Evolutionary conservation across 1,139 yeast genomes (phyloP).

Genomic region (Candida sojae): DNA sequence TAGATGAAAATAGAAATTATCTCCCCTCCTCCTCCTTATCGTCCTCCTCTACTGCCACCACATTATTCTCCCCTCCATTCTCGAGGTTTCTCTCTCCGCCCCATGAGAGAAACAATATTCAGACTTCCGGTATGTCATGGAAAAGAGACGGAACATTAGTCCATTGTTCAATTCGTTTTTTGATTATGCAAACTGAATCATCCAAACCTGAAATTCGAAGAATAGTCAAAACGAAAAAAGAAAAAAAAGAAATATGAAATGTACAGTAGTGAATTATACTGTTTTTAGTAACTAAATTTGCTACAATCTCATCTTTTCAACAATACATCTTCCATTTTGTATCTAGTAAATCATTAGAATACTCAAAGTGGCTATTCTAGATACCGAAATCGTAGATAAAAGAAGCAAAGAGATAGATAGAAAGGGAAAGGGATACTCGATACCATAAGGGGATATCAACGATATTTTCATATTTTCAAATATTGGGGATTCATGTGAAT

Average conservation of each 20-base stretch:
- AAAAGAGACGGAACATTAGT: background rate
- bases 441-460: background rate
- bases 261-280: too few relatives aligned
- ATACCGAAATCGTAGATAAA: background rate
- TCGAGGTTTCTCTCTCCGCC: too few relatives aligned
- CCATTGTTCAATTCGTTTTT: background rate
- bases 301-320: background rate
- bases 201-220: conserved; percentile 1
- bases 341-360: too few relatives aligned
- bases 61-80: too few relatives aligned
- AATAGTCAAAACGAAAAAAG: background rate
- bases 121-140: background rate
- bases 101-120: background rate
- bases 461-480: background rate
- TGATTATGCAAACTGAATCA: background rate
- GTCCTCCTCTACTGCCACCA: too few relatives aligned
- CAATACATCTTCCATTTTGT: too few relatives aligned
- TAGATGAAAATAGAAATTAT: too few relatives aligned
- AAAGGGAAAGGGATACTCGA: background rate
- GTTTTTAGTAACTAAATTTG: background rate
- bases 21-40: too few relatives aligned
- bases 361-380: too few relatives aligned
- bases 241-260: background rate
- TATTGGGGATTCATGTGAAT: background rate
- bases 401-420: background rate